A percentile compares a stretch with the other conserved stretches of the same genome.
Conservation (phyloP, 2,329 filamentous ascomycete genomes). For the Colletotrichum cuscutae region DNA sequence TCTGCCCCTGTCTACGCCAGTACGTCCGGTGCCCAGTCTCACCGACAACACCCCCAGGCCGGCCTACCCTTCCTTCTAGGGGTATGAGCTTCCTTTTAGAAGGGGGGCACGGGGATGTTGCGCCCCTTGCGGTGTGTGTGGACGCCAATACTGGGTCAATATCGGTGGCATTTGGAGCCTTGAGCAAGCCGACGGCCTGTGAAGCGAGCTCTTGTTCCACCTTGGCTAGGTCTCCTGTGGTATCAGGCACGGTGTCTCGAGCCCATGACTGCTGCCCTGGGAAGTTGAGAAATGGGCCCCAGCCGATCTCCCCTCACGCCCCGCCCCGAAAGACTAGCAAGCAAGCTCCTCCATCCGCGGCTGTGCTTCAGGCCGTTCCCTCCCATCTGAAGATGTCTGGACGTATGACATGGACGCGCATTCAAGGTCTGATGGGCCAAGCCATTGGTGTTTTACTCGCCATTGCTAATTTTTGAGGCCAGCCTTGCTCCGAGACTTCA, state of each 20-base stretch:
- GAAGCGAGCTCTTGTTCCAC: not conserved
- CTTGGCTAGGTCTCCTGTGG: slow-evolving; percentile 3
- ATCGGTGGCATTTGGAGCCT: not conserved
- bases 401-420: not conserved
- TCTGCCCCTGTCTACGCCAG: slow-evolving; percentile 14
- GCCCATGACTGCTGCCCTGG: slow-evolving; percentile 3
- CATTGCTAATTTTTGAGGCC: not conserved
- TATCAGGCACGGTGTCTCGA: not conserved
- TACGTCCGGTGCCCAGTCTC: not conserved
- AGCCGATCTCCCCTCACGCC: not conserved
- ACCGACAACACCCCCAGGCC: not conserved
- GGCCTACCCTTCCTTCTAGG: not conserved
- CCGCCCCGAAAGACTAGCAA: not conserved
- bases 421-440: not conserved
- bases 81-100: not conserved
- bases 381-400: not conserved
- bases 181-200: slow-evolving; percentile 2
- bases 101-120: not conserved
- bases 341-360: not conserved
- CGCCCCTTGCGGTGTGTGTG: not conserved
- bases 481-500: not conserved
- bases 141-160: not conserved
- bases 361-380: not conserved
- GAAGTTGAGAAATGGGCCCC: slow-evolving; percentile 18
- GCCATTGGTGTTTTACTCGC: not conserved